Evolutionary conservation across 306 rosid genomes (phyloP).

Genomic region (Fragaria iinumae): DNA sequence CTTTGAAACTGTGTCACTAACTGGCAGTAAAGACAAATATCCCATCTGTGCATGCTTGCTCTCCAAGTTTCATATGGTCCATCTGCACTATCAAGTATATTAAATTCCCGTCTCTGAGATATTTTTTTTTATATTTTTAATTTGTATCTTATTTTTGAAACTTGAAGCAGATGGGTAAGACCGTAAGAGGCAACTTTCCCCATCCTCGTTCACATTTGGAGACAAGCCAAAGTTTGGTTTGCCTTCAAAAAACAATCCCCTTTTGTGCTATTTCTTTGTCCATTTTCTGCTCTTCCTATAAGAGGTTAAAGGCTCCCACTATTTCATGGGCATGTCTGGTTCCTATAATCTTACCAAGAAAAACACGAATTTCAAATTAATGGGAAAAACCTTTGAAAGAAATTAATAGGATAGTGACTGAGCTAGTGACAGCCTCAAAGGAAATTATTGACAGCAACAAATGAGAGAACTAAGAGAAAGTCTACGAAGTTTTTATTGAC

Average conservation of each 20-base stretch:
- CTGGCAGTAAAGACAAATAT: not conserved
- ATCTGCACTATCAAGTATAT: not conserved
- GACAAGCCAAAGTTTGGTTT: not conserved
- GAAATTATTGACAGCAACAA: not conserved
- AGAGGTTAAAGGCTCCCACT: not conserved
- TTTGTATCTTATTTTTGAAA: not conserved
- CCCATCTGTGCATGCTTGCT: not conserved
- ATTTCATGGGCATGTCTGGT: not conserved
- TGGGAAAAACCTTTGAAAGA: not conserved
- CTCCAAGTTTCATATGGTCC: not conserved
- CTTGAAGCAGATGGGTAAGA: not conserved
- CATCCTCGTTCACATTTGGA: not conserved
- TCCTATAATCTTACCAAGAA: not conserved
- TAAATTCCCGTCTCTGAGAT: not conserved
- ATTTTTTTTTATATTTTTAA: not conserved
- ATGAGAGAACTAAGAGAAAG: not conserved
- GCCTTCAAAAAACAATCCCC: not conserved
- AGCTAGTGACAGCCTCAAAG: constrained; percentile 1
- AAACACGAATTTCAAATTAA: not conserved
- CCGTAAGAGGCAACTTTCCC: not conserved
- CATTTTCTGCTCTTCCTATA: not conserved
- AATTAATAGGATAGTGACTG: not conserved
- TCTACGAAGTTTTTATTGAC: not conserved
- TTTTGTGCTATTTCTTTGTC: not conserved
- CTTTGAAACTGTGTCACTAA: not conserved